Percentiles rank a stretch among this genome's conserved stretches.
Conservation (phyloP, 1,139 yeast species). For the Pichia sp. region DNA sequence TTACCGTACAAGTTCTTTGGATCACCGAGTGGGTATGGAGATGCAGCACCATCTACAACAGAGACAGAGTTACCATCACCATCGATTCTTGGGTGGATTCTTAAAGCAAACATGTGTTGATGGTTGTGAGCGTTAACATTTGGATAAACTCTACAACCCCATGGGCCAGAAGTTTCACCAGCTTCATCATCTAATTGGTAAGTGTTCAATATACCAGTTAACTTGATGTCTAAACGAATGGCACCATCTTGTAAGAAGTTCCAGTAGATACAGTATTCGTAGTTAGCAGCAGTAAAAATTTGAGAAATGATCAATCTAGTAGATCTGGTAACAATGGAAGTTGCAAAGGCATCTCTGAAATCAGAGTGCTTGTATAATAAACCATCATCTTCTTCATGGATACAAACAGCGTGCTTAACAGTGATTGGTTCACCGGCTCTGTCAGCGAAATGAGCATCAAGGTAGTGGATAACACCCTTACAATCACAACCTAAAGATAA, state of each 20-base stretch:
- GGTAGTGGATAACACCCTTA: conserved; percentile 78
- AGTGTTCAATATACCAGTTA: conserved; percentile 81
- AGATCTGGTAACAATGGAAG: conserved; percentile 73
- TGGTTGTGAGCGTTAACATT: conserved; percentile 82
- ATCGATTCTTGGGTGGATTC: conserved; percentile 78
- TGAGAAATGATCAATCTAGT: conserved; percentile 72
- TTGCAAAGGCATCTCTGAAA: conserved; percentile 76
- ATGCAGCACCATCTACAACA: conserved; percentile 60
- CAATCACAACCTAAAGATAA: conserved; percentile 80
- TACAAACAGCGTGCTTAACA: conserved; percentile 74
- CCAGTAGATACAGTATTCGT: conserved; percentile 84
- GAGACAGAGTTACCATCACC: conserved; percentile 79
- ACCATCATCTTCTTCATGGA: conserved; percentile 85
- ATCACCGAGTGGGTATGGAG: conserved; percentile 61
- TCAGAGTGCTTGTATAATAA: conserved; percentile 78
- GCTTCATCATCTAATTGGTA: conserved; percentile 57
- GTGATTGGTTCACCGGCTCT: conserved; percentile 68
- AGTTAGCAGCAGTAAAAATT: conserved; percentile 83
- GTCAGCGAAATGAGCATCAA: conserved; percentile 72
- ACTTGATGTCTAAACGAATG: conserved; percentile 71
- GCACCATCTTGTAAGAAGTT: conserved; percentile 82
- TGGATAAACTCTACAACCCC: conserved; percentile 82
- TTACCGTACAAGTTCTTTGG: conserved; percentile 72
- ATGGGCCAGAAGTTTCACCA: conserved; percentile 65
- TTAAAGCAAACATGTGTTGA: conserved; percentile 78